Conservation (phyloP, 805 yeast genomes). For the Millerozyma acaciae region DNA sequence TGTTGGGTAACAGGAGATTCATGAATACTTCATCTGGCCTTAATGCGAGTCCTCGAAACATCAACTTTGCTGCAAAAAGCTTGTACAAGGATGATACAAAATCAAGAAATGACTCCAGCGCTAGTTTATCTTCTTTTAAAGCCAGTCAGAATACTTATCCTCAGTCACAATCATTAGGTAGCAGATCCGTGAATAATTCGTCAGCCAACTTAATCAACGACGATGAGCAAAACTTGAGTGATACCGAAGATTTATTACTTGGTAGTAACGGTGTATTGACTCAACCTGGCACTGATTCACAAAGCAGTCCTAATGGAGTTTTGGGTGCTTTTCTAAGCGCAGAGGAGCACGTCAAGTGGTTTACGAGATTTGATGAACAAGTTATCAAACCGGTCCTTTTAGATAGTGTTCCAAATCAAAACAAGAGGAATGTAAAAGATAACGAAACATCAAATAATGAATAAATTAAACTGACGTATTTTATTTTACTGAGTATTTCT, state of each 20-base stretch:
- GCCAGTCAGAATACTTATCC: slow-evolving; percentile 1
- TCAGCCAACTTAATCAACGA: slow-evolving; percentile 18
- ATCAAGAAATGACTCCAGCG: slow-evolving; percentile 28
- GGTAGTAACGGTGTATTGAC: slow-evolving; percentile 3
- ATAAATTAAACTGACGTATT: too few relatives aligned
- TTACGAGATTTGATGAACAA: slow-evolving; percentile 87
- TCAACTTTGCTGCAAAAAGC: slow-evolving; percentile 9
- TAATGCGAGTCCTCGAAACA: slow-evolving; percentile 2
- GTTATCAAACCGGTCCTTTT: slow-evolving; percentile 87
- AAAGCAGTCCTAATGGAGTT: slow-evolving; percentile 24
- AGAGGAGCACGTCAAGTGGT: slow-evolving; percentile 86
- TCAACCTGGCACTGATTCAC: slow-evolving; percentile 1
- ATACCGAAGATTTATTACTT: slow-evolving; percentile 34
- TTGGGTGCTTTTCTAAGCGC: slow-evolving; percentile 43
- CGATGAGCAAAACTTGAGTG: slow-evolving; percentile 24
- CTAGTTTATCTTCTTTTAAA: slow-evolving; percentile 20
- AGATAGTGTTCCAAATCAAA: slow-evolving; percentile 46
- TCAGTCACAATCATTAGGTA: not conserved
- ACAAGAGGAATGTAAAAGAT: slow-evolving; percentile 8
- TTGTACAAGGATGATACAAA: slow-evolving; percentile 20
- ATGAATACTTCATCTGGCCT: slow-evolving; percentile 8
- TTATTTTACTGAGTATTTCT: too few relatives aligned
- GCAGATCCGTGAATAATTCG: slow-evolving; percentile 12
- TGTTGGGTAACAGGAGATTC: slow-evolving; percentile 17
- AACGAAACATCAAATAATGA: slow-evolving; percentile 1